phyloP scores from a whole-genome alignment of 371 early-diverging fungal species.

The Nematocida sp. region DNA sequence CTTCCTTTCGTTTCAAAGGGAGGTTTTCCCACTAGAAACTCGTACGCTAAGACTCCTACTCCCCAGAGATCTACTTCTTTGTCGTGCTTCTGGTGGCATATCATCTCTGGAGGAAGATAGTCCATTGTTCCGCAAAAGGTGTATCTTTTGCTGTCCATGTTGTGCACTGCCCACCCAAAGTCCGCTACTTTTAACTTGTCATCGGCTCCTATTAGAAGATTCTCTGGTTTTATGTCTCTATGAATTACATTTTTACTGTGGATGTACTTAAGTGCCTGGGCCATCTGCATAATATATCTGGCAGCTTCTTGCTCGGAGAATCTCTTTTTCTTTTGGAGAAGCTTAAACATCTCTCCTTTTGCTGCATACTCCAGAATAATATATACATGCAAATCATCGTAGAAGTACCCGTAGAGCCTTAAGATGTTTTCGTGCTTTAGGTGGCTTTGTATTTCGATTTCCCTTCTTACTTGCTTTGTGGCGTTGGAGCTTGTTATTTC shows the following conservation, averaged over 20 bases:
- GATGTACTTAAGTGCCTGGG: constrained; percentile 77
- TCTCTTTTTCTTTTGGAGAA: constrained; percentile 69
- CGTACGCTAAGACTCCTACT: constrained; percentile 88
- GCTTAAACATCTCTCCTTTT: constrained; percentile 81
- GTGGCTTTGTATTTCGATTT: constrained; percentile 90
- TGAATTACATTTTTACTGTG: constrained; percentile 90
- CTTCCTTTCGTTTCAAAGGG: constrained; percentile 80
- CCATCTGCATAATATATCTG: constrained; percentile 79
- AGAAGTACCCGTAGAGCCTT: constrained; percentile 88
- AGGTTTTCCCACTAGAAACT: constrained; percentile 83
- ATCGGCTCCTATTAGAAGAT: constrained; percentile 77
- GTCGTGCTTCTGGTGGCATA: constrained; percentile 77
- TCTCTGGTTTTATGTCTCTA: constrained; percentile 88
- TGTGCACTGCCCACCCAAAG: constrained; percentile 96
- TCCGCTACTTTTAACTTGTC: constrained; percentile 86
- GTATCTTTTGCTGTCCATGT: constrained; percentile 72
- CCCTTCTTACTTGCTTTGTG: constrained; percentile 80
- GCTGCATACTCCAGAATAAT: constrained; percentile 89
- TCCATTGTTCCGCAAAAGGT: constrained; percentile 94
- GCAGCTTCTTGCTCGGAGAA: constrained; percentile 76
- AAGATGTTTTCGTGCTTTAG: constrained; percentile 83
- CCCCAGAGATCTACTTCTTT: constrained; percentile 90
- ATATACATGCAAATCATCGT: constrained; percentile 81
- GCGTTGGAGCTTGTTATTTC: constrained; percentile 73
- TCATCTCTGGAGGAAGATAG: constrained; percentile 80